phyloP scores from a whole-genome alignment of 768 basidiomycete species.

The Phylloporus scabripes region DNA sequence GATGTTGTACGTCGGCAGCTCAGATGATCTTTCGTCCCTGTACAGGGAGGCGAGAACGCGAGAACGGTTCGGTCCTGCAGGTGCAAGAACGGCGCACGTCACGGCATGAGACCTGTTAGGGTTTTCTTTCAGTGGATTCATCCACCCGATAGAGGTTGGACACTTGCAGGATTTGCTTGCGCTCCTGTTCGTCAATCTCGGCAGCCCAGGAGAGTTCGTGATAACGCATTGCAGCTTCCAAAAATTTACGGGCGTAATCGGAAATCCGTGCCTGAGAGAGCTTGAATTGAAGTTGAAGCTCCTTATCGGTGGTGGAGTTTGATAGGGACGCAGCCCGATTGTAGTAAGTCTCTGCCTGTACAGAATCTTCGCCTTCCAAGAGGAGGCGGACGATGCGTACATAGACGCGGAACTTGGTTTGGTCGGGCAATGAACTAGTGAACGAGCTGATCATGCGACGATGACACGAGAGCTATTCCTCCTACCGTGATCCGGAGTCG shows the following conservation, averaged over 20 bases:
- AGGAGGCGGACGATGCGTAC: constrained; percentile 91
- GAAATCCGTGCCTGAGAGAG: constrained; percentile 92
- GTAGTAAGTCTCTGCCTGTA: constrained; percentile 97
- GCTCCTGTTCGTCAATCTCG: constrained; percentile 91
- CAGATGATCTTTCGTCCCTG: constrained; percentile 83
- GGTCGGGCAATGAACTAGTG: constrained; percentile 59
- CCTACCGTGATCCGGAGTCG: constrained; percentile 82
- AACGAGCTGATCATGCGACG: neutral
- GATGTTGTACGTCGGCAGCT: constrained; percentile 81
- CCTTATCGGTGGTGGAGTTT: constrained; percentile 72
- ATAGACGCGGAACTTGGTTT: constrained; percentile 85
- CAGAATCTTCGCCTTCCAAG: constrained; percentile 93
- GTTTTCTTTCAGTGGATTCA: constrained; percentile 6
- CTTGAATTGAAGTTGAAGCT: constrained; percentile 80
- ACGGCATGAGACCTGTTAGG: constrained; percentile 74
- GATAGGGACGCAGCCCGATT: constrained; percentile 91
- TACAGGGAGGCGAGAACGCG: constrained; percentile 89
- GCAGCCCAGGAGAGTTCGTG: constrained; percentile 91
- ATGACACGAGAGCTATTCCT: neutral
- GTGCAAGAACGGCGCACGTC: constrained; percentile 93
- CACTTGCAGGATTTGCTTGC: constrained; percentile 82
- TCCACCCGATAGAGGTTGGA: neutral
- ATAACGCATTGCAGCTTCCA: constrained; percentile 91
- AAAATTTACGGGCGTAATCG: constrained; percentile 87
- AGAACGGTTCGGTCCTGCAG: constrained; percentile 94